Conservation (phyloP, 768 basidiomycete species). For the Kwoniella sp. region DNA sequence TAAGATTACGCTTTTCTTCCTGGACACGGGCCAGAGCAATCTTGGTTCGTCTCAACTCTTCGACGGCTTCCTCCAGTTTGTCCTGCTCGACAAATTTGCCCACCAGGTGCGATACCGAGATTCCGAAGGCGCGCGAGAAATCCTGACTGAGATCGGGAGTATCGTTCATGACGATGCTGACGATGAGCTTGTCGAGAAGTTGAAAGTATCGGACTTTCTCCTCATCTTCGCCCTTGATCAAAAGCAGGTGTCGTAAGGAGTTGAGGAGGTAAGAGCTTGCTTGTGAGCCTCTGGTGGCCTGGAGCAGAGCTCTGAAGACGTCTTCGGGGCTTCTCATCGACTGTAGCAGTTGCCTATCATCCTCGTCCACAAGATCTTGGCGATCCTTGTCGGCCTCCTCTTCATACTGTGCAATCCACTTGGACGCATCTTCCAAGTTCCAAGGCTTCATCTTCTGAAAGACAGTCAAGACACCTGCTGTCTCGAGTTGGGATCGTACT, state of each 20-base stretch:
- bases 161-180: conserved; percentile 87
- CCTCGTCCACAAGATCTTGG: conserved; percentile 62
- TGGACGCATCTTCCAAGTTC: conserved; percentile 62
- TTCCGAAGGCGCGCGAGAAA: conserved; percentile 77
- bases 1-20: conserved; percentile 74
- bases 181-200: conserved; percentile 80
- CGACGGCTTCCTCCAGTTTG: conserved; percentile 68
- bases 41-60: conserved; percentile 69
- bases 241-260: conserved; percentile 87
- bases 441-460: conserved; percentile 66
- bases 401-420: conserved; percentile 62
- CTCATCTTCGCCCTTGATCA: conserved; percentile 83
- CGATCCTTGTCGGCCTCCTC: conserved; percentile 69
- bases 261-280: conserved; percentile 82
- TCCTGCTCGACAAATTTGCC: conserved; percentile 87
- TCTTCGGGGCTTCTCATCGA: conserved; percentile 78
- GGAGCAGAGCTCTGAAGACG: conserved; percentile 74
- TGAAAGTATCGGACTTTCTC: conserved; percentile 82
- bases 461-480: conserved; percentile 72
- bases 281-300: conserved; percentile 70
- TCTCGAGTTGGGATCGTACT: conserved; percentile 82
- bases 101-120: conserved; percentile 82
- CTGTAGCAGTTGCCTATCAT: conserved; percentile 70
- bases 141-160: conserved; percentile 64
- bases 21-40: conserved; percentile 55